Percentiles rank a stretch among this genome's conserved stretches.
phyloP scores from a whole-genome alignment of 2,329 filamentous ascomycete genomes.

The Penicillium hordei region DNA sequence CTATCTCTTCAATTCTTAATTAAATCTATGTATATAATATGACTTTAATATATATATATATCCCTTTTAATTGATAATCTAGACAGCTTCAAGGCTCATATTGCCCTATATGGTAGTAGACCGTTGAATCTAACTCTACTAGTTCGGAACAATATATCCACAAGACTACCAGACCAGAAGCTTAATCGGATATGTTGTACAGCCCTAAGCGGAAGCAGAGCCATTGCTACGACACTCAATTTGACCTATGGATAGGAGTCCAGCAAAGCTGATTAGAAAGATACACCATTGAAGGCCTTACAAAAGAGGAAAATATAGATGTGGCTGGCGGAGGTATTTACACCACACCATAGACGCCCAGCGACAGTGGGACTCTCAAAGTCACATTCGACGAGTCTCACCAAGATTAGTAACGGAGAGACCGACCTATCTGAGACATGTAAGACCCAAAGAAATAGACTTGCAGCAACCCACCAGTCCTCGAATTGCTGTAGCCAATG shows the following conservation, averaged over 20 bases:
- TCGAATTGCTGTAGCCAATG: not conserved
- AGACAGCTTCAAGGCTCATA: not conserved
- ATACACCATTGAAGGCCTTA: not conserved
- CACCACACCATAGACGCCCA: not conserved
- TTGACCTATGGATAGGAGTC: not conserved
- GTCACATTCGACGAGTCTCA: not conserved
- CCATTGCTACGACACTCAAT: not conserved
- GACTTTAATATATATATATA: not conserved
- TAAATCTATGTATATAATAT: not conserved
- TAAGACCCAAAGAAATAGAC: not conserved
- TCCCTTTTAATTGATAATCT: not conserved
- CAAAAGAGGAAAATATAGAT: not conserved
- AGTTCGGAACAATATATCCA: not conserved
- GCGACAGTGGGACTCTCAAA: not conserved
- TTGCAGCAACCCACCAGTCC: no score
- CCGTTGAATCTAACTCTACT: not conserved
- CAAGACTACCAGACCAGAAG: not conserved
- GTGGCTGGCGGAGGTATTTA: not conserved
- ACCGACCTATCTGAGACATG: constrained; percentile 5
- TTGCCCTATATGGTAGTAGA: not conserved
- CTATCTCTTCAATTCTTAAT: not conserved
- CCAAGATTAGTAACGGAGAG: not conserved
- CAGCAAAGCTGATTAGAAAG: not conserved
- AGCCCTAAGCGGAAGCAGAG: not conserved
- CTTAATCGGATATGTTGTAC: not conserved